Evolutionary conservation across 140 eudicot genomes (phyloP), one percentile per base, ranked within the genome.

Genomic region (Senecio squalidus): DNA sequence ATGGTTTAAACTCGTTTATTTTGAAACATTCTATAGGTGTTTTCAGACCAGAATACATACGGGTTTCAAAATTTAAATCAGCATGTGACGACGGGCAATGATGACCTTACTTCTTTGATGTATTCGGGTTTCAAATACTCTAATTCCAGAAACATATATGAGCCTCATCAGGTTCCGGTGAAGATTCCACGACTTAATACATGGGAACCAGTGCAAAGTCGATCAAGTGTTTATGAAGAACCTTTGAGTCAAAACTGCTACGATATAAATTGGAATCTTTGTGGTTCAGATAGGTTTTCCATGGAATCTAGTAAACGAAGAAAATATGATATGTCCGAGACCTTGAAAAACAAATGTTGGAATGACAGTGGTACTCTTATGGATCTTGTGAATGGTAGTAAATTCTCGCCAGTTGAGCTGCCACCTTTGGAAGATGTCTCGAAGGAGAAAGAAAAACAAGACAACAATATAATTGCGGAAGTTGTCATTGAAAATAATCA

Each of bases 341-440:
- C 22, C 58, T 33, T 59, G 51, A n/a, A n/a, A n/a, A 53, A 5
- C 36, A 39, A 50, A 33, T 62, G 60, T 56, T 47, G 58, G 57
- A n/a, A 22, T 36, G 46, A 22, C n/a, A n/a, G n/a, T 34, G 76
- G 67, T 44, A 55, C 40, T 39, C 30, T 61, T 47, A 51, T 31
- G 38, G 83, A 78, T 39, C 30, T 18, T n/a, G n/a, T n/a, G n/a
- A n/a, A n/a, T n/a, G n/a, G n/a, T n/a, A n/a, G n/a, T n/a, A n/a
- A n/a, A 25, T 36, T 70, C 58, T 68, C 66, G 7, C 60, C 45
- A 9, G 20, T 30, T 49, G 55, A 24, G 67, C 65, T 53, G 58
- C 82, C 81, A 33, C 34, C 20, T 23, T 73, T 73, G 58, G 65
- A 57, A 39, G 57, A 68, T 51, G 54, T 65, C 72, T 49, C 71